Conservation (phyloP, 257 asterid species). For the Leonotis leonurus region DNA sequence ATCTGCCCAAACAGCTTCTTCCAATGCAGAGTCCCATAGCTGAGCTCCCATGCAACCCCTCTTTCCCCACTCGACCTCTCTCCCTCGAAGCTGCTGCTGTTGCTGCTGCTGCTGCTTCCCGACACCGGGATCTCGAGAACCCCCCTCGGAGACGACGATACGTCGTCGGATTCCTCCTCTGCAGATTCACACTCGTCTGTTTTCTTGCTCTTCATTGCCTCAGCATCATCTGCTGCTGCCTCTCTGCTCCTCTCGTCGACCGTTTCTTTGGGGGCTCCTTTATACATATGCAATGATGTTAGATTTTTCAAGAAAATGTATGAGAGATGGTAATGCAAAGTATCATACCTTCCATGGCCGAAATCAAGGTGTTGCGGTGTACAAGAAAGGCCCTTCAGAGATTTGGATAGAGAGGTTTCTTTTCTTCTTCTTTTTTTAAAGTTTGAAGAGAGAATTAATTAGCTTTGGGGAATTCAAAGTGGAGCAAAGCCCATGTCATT, state of each 20-base stretch:
- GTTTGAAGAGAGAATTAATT: neutral
- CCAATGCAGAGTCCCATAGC: conserved; percentile 40
- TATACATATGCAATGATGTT: no score
- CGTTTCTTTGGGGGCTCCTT: neutral
- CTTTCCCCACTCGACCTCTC: conserved; percentile 18
- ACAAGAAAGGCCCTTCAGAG: conserved; percentile 9
- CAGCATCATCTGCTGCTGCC: neutral
- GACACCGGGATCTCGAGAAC: conserved; percentile 57
- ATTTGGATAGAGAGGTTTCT: neutral
- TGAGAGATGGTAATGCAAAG: neutral
- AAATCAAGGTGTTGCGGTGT: neutral
- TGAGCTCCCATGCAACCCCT: conserved; percentile 22
- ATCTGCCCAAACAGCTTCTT: conserved; percentile 51
- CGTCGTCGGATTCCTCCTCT: conserved; percentile 3
- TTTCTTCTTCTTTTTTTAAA: no score
- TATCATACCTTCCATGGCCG: conserved; percentile 32
- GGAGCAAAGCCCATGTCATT: conserved; percentile 12
- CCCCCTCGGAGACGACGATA: conserved; percentile 63
- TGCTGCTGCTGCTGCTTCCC: conserved; percentile 23
- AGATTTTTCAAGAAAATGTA: no score
- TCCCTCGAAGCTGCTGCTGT: conserved; percentile 19
- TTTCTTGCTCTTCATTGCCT: neutral
- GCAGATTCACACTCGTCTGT: neutral
- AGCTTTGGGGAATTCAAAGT: conserved; percentile 14
- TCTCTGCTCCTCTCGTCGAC: neutral